Evolutionary conservation across 352 stramenopile species (phyloP).

Genomic region (Peronospora farinosa): DNA sequence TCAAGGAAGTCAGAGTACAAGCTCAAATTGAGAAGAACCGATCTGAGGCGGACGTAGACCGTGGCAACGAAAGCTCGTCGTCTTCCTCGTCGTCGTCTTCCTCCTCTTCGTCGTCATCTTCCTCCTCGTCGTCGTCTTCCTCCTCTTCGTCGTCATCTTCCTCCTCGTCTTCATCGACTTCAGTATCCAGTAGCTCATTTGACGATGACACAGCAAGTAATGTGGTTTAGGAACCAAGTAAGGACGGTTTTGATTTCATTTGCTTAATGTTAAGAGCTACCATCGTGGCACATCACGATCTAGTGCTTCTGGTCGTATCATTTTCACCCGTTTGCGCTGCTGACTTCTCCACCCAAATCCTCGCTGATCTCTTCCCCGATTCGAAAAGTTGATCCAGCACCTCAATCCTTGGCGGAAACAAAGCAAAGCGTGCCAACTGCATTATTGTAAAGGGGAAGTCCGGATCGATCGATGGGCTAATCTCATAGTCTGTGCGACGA

Average conservation of each 20-base stretch:
- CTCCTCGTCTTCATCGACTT: slow-evolving; percentile 37
- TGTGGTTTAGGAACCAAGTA: background rate
- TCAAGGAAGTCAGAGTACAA: slow-evolving; percentile 14
- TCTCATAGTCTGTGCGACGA: slow-evolving; percentile 59
- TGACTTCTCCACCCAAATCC: slow-evolving; percentile 42
- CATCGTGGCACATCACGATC: background rate
- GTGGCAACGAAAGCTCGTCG: slow-evolving; percentile 45
- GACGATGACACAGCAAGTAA: slow-evolving; percentile 26
- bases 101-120: slow-evolving; percentile 37
- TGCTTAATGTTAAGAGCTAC: slow-evolving; percentile 12
- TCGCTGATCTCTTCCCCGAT: slow-evolving; percentile 41
- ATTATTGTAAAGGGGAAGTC: slow-evolving; percentile 54
- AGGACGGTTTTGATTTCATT: slow-evolving; percentile 4
- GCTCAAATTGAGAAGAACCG: slow-evolving; percentile 25
- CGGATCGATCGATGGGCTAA: slow-evolving; percentile 60
- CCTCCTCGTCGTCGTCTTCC: too few relatives aligned
- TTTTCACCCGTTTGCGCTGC: background rate
- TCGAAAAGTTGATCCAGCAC: slow-evolving; percentile 68
- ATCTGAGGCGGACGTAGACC: slow-evolving; percentile 21
- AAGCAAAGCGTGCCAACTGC: slow-evolving; percentile 45
- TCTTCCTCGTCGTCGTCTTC: slow-evolving; percentile 45
- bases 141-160: too few relatives aligned
- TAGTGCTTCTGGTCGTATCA: slow-evolving; percentile 10
- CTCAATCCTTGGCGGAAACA: slow-evolving; percentile 47
- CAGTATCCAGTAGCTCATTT: slow-evolving; percentile 47